These are phyloP conservation scores for Spergularia bocconei DNA, from an alignment of 148 eudicot species.

Conservation along the genomic window DNA sequence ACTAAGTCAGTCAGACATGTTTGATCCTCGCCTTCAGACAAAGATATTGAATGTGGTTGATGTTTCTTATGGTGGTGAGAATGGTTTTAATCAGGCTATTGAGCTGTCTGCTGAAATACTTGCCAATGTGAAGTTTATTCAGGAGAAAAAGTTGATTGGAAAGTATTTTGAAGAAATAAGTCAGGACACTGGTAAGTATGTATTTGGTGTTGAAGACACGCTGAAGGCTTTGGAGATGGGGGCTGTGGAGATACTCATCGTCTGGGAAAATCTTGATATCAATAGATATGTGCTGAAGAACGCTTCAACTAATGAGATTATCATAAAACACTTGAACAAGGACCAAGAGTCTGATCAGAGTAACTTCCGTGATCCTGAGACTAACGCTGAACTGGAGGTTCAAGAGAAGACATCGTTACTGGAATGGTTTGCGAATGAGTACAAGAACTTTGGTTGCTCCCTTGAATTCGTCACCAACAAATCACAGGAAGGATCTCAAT, in stretches of 20 bases:
- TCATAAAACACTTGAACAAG: slow-evolving; percentile 31
- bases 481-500: slow-evolving; percentile 39
- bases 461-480: slow-evolving; percentile 37
- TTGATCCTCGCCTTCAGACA: slow-evolving; percentile 36
- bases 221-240: slow-evolving; percentile 39
- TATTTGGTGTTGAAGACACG: slow-evolving; percentile 38
- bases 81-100: slow-evolving; percentile 38
- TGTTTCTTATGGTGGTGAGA: slow-evolving; percentile 39
- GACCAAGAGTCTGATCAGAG: slow-evolving; percentile 37
- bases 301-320: slow-evolving; percentile 26
- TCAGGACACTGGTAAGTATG: slow-evolving; percentile 39
- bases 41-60: slow-evolving; percentile 35
- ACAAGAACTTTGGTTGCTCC: slow-evolving; percentile 39
- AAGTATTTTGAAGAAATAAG: slow-evolving; percentile 38
- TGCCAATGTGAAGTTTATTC: slow-evolving; percentile 39
- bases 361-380: slow-evolving; percentile 32
- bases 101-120: slow-evolving; percentile 37
- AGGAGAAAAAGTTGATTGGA: slow-evolving; percentile 35
- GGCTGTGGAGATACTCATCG: slow-evolving; percentile 37
- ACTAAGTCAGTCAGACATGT: slow-evolving; percentile 41
- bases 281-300: slow-evolving; percentile 28
- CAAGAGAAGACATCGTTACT: slow-evolving; percentile 31
- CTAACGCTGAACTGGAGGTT: slow-evolving; percentile 31
- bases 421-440: slow-evolving; percentile 41
- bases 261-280: slow-evolving; percentile 36